Evolutionary conservation across 2,329 filamentous ascomycete genomes (phyloP), one percentile per base, ranked within the genome.

Genomic region (Colletotrichum musicola): DNA sequence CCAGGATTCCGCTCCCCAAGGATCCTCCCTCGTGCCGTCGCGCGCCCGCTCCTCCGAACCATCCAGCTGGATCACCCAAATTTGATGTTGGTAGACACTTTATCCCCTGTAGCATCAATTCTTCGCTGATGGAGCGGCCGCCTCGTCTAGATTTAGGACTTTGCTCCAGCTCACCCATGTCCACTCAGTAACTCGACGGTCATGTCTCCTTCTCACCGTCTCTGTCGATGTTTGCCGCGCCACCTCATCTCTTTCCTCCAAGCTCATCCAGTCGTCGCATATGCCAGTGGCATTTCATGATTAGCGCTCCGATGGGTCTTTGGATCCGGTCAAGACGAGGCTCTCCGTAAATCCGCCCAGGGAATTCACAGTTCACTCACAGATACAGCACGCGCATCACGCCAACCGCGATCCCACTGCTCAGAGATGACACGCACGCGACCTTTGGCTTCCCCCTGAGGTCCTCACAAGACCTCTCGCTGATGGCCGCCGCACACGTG

Each of bases 11-110:
- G 27, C 27, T 51, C 46, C 30, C 60, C 65, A 51, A 14, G 40
- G 16, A 27, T 44, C 49, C 47, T 27, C 65, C 61, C 61, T 54
- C 59, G 30, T 16, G 44, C 44, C 44, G 16, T 46, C 44, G 16
- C 46, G 46, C 42, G 62, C 61, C 54, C 54, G 54, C 55, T 44
- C 49, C 65, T 65, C 61, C 54, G 42, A 59, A 68, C 65, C 65
- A 44, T 49, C 30, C 61, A 49, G 65, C 30, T 65, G 61, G 65
- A 55, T 58, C 53, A 35, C 20, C 54, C 16, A 18, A 56, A 18
- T 25, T 22, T 55, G 18, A 30, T n/a, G 35, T 49, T 55, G 30
- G 25, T 49, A 55, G 38, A 58, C 10, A 22, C 22, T 35, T 35
- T 25, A 25, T 16, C 13, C 18, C 42, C 16, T 27, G 6, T 20